Evolutionary conservation across 2,329 filamentous ascomycete species (phyloP), one percentile per base, ranked within the genome.

Genomic region (Talaromyces rugulosus): DNA sequence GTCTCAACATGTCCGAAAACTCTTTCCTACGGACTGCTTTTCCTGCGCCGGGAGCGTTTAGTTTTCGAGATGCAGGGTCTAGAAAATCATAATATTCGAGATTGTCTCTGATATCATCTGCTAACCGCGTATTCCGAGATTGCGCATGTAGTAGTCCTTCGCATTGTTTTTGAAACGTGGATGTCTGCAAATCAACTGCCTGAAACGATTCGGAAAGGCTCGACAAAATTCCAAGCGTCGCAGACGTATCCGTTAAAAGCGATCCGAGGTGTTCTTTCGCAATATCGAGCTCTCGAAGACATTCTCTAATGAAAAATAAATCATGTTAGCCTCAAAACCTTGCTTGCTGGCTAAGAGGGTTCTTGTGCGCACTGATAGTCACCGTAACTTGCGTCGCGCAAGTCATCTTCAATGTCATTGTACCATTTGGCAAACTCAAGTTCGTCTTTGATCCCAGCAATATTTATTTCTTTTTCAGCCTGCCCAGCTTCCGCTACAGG

Each of bases 61-160:
- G 85, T 14, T 92, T 86, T 60, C 93, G 85, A 0, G 92, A 96
- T 63, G 94, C 92, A 54, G 89, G 92, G 66, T 99, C 95, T 5
- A 99, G 83, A 72, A 96, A 97, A 23, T 90, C 87, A 75, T 99
- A 99, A 76, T 96, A 97, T 71, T 93, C 88, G n/a, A 97, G 81
- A 68, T 97, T 96, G 28, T 91, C 90, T 30, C 91, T 89, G 61
- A 99, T 89, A 62, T 92, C 89, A 67, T 96, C 87, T 2, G 92
- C 92, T 50, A 99, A 83, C 66, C 83, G 85, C 64, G 91, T 87
- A 47, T 97, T 83, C 28, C 90, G 87, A 68, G 84, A 86, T 77
- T 98, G 92, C 69, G 96, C 93, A 1, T 85, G 82, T 33, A 98
- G 80, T 2, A 99, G 82, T 61, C 91, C 90, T 72, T 97, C 92